Conservation (phyloP, 306 rosid genomes). For the Hippophae rhamnoides region DNA sequence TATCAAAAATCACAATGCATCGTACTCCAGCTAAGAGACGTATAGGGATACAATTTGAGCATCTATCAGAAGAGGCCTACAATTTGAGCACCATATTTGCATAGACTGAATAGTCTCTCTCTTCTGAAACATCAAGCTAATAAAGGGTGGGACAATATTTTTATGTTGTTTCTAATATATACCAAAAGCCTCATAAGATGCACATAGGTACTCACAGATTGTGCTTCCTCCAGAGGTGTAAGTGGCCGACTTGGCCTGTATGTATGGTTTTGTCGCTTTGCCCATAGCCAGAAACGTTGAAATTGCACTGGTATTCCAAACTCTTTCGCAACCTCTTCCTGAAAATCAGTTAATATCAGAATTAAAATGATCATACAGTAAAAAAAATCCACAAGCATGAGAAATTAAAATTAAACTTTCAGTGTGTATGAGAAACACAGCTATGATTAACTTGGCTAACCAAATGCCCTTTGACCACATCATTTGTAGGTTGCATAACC, state of each 20-base stretch:
- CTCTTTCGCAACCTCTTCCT: slow-evolving; percentile 89
- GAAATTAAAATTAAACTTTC: too few species aligned
- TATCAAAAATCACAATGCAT: slow-evolving; percentile 8
- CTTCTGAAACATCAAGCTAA: too few species aligned
- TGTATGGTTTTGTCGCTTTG: slow-evolving; percentile 73
- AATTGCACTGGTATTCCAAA: slow-evolving; percentile 75
- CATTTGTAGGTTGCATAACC: too few species aligned
- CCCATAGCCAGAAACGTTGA: slow-evolving; percentile 92
- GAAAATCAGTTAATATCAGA: slow-evolving; percentile 12
- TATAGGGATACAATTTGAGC: neutral
- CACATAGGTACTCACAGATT: slow-evolving; percentile 37
- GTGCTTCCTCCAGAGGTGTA: slow-evolving; percentile 66
- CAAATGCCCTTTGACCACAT: too few species aligned
- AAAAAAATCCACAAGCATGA: too few species aligned
- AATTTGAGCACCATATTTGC: too few species aligned
- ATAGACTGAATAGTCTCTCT: neutral
- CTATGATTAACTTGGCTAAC: too few species aligned
- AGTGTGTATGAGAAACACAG: too few species aligned
- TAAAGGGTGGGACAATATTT: too few species aligned
- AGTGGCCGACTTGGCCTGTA: slow-evolving; percentile 80
- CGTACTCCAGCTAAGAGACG: slow-evolving; percentile 13
- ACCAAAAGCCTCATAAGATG: too few species aligned
- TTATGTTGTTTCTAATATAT: too few species aligned
- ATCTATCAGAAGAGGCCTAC: too few species aligned
- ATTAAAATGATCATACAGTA: neutral